Conservation (phyloP, 2,329 filamentous ascomycete genomes). For the Diaporthe vexans region DNA sequence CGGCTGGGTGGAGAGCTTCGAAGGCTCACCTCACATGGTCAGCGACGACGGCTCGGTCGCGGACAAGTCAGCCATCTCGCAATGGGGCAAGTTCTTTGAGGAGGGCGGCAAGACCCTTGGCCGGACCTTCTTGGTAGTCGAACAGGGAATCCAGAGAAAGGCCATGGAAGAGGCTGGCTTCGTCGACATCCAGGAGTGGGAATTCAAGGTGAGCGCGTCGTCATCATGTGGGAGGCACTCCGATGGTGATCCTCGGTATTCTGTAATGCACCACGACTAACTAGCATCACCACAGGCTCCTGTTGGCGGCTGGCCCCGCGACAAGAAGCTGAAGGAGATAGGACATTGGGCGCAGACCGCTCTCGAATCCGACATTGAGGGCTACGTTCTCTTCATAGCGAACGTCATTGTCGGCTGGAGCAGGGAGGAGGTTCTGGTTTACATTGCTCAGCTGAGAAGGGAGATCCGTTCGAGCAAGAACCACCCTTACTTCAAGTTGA, state of each 20-base stretch:
- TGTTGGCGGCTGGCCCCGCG: slow-evolving; percentile 48
- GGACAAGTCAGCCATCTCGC: slow-evolving; percentile 43
- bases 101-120: slow-evolving; percentile 60
- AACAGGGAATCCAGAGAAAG: slow-evolving; percentile 65
- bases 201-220: slow-evolving; percentile 59
- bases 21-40: slow-evolving; percentile 42
- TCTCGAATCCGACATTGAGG: slow-evolving; percentile 40
- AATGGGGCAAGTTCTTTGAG: slow-evolving; percentile 48
- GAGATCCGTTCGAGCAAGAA: slow-evolving; percentile 49
- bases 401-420: slow-evolving; percentile 55
- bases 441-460: slow-evolving; percentile 52
- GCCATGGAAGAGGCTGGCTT: slow-evolving; percentile 69
- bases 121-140: slow-evolving; percentile 63
- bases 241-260: too few species aligned
- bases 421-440: slow-evolving; percentile 51
- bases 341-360: slow-evolving; percentile 42
- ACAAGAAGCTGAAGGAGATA: slow-evolving; percentile 47
- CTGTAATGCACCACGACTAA: not conserved
- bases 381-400: slow-evolving; percentile 49
- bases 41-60: slow-evolving; percentile 47
- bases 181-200: slow-evolving; percentile 66
- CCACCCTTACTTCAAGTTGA: slow-evolving; percentile 49
- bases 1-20: slow-evolving; percentile 52
- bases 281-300: slow-evolving; percentile 42
- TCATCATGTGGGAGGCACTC: not conserved